Conservation (phyloP, 495 filamentous ascomycete species). For the Usnea hakonensis region DNA sequence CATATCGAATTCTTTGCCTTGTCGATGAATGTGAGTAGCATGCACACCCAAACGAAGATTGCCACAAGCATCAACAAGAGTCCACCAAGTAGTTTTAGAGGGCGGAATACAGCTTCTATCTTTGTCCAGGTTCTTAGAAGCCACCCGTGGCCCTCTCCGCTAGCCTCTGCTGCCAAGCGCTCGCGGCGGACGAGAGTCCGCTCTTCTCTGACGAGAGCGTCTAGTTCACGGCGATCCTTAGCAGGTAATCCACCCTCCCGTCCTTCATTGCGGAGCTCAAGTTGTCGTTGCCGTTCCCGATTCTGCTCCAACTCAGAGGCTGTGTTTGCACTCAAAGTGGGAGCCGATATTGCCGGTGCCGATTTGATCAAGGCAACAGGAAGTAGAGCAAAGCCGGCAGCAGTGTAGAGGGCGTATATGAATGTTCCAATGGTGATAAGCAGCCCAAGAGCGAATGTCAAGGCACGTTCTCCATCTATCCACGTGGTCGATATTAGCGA, state of each 20-base stretch:
- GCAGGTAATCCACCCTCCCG: conserved; percentile 63
- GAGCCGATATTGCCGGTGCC: conserved; percentile 70
- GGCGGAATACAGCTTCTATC: conserved; percentile 66
- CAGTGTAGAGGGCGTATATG: conserved; percentile 82
- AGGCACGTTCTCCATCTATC: conserved; percentile 76
- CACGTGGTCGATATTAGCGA: conserved; percentile 18
- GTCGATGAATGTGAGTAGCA: conserved; percentile 93
- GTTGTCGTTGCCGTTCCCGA: conserved; percentile 79
- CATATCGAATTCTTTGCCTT: conserved; percentile 93
- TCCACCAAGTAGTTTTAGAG: conserved; percentile 79
- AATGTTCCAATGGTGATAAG: conserved; percentile 77
- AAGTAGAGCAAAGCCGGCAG: conserved; percentile 77
- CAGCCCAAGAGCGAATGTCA: conserved; percentile 80
- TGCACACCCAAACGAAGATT: conserved; percentile 73
- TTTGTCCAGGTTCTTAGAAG: conserved; percentile 69
- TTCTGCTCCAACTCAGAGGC: conserved; percentile 74
- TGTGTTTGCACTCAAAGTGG: conserved; percentile 65
- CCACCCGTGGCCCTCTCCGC: conserved; percentile 61
- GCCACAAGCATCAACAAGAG: conserved; percentile 64
- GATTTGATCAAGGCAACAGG: conserved; percentile 87
- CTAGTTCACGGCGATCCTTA: conserved; percentile 83
- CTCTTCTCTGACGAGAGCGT: conserved; percentile 80
- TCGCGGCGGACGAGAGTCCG: conserved; percentile 84
- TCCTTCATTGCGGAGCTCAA: conserved; percentile 79
- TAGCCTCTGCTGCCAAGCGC: conserved; percentile 72